These are phyloP conservation scores for Galerina sulciceps DNA, from an alignment of 768 basidiomycete species.

Conservation along the genomic window DNA sequence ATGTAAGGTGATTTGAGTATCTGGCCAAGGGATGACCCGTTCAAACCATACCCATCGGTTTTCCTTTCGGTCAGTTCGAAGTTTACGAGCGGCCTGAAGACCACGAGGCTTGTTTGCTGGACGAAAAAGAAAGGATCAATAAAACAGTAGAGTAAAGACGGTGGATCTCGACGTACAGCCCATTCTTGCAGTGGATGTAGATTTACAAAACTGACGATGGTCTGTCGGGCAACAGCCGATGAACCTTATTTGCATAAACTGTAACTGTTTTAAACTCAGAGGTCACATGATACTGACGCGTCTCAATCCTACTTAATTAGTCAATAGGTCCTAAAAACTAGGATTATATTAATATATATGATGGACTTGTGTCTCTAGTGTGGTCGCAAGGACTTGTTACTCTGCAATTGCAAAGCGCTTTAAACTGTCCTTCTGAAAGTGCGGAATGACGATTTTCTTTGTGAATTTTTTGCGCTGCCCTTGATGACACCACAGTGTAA, in stretches of 20 bases:
- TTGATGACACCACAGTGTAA: neutral
- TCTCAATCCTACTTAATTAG: neutral
- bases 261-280: slow-evolving; percentile 35
- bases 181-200: slow-evolving; percentile 73
- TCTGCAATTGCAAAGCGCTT: too few species aligned
- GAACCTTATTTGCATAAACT: slow-evolving; percentile 54
- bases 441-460: too few species aligned
- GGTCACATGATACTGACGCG: slow-evolving; percentile 18
- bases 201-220: slow-evolving; percentile 37
- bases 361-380: too few species aligned
- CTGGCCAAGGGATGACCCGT: neutral
- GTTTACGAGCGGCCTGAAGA: slow-evolving; percentile 98
- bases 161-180: slow-evolving; percentile 69
- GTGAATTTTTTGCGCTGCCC: too few species aligned
- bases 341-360: too few species aligned
- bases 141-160: slow-evolving; percentile 13
- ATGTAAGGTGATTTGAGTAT: slow-evolving; percentile 14
- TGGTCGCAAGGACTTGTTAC: too few species aligned
- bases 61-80: slow-evolving; percentile 89
- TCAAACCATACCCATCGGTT: slow-evolving; percentile 89
- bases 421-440: too few species aligned
- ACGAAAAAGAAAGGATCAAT: slow-evolving; percentile 18
- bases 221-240: slow-evolving; percentile 33
- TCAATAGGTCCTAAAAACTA: too few species aligned
- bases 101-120: slow-evolving; percentile 98